Evolutionary conservation across 805 yeast species (phyloP).

Genomic region (Lachancea cidri): DNA sequence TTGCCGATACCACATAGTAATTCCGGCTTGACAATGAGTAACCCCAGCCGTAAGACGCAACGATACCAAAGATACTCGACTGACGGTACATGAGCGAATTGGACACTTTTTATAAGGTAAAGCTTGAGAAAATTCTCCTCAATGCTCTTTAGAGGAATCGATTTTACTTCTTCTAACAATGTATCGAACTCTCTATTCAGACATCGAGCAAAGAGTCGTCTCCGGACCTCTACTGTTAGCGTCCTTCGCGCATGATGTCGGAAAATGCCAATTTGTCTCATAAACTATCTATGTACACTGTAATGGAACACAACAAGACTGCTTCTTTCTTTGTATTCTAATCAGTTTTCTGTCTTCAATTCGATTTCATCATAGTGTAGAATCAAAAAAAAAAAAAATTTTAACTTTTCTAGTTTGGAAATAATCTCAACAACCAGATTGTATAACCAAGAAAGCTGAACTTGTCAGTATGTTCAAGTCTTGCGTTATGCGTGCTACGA

Average conservation of each 20-base stretch:
- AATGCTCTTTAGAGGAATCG: slow-evolving; percentile 16
- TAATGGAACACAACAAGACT: too few relatives aligned
- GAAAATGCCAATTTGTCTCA: not conserved
- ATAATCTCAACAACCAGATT: too few relatives aligned
- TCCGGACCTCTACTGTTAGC: slow-evolving; percentile 13
- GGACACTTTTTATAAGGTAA: slow-evolving; percentile 21
- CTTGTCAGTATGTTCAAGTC: slow-evolving; percentile 19
- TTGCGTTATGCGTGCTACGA: slow-evolving; percentile 25
- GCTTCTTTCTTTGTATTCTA: too few relatives aligned
- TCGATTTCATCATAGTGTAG: too few relatives aligned
- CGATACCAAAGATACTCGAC: slow-evolving; percentile 27
- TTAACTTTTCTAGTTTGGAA: not conserved
- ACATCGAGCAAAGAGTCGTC: slow-evolving; percentile 18
- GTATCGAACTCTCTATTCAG: slow-evolving; percentile 23
- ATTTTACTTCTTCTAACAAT: slow-evolving; percentile 12
- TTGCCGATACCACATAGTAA: slow-evolving; percentile 24
- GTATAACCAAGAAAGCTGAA: not conserved
- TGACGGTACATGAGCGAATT: slow-evolving; percentile 25
- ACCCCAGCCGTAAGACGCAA: slow-evolving; percentile 19
- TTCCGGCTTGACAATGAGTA: slow-evolving; percentile 19
- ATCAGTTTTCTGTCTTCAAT: too few relatives aligned
- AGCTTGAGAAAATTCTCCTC: slow-evolving; percentile 23
- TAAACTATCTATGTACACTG: too few relatives aligned
- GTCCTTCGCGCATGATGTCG: slow-evolving; percentile 5
- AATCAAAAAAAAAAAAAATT: too few relatives aligned